Percentiles rank a stretch among this genome's conserved stretches.
phyloP scores from a whole-genome alignment of 2,329 filamentous ascomycete genomes.

The Alternaria brassicae region DNA sequence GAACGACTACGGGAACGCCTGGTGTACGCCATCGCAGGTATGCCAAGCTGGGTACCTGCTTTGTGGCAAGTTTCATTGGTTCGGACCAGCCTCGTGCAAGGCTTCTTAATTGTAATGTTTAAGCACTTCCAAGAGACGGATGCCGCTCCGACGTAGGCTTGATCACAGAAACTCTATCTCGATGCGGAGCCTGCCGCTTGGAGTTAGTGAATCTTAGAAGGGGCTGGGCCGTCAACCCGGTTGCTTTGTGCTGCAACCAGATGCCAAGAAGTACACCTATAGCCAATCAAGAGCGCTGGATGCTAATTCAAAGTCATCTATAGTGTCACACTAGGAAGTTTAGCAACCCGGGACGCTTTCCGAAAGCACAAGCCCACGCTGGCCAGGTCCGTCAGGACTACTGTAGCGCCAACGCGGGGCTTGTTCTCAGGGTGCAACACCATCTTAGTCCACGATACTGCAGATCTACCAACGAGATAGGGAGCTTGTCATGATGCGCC shows the following conservation, averaged over 20 bases:
- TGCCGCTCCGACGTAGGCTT: not conserved
- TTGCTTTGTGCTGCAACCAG: not conserved
- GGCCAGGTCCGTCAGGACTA: no score
- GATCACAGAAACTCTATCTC: not conserved
- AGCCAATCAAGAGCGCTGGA: not conserved
- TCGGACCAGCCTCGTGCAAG: not conserved
- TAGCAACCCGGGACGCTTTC: not conserved
- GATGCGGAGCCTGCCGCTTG: not conserved
- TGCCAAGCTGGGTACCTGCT: constrained; percentile 1
- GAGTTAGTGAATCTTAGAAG: not conserved
- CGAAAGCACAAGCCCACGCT: not conserved
- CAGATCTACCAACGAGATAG: not conserved
- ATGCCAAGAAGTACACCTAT: not conserved
- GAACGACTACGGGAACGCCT: not conserved
- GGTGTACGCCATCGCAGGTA: not conserved
- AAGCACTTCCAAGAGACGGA: not conserved
- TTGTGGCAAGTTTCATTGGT: not conserved
- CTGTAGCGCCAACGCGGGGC: not conserved
- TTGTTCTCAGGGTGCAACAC: not conserved
- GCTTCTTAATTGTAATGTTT: not conserved
- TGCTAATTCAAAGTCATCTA: not conserved
- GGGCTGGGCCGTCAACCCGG: not conserved
- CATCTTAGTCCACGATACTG: not conserved
- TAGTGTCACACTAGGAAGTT: not conserved
- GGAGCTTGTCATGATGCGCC: not conserved